Conservation (phyloP, 2,329 filamentous ascomycete genomes). For the Thielaviopsis populi region DNA sequence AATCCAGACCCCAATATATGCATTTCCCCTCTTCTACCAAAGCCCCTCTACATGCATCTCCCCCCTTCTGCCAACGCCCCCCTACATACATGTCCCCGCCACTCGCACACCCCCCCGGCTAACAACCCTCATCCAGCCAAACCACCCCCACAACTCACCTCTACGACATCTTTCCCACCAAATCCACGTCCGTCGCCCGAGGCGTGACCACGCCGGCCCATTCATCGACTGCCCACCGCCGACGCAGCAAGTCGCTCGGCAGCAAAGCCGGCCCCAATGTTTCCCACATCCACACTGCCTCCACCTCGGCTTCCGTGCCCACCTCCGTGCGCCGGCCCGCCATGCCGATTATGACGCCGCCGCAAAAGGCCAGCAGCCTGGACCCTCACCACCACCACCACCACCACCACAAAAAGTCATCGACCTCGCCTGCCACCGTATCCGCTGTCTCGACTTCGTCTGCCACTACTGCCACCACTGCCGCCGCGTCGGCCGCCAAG, state of each 20-base stretch:
- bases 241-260: slow-evolving; percentile 6
- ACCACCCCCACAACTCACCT: neutral
- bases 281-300: slow-evolving; percentile 3
- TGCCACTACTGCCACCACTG: neutral
- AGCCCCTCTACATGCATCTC: neutral
- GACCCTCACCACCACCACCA: neutral
- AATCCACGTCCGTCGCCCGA: neutral
- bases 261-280: slow-evolving; percentile 7
- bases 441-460: neutral
- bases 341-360: slow-evolving; percentile 1
- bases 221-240: neutral
- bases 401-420: neutral
- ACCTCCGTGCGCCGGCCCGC: slow-evolving; percentile 5
- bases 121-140: neutral
- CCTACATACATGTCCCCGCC: neutral
- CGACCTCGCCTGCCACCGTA: neutral
- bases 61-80: neutral
- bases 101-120: neutral
- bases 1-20: neutral
- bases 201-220: neutral
- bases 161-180: slow-evolving; percentile 9
- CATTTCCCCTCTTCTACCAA: neutral
- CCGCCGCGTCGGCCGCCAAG: neutral
- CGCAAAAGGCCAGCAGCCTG: neutral
- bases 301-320: neutral